phyloP scores from a whole-genome alignment of 495 filamentous ascomycete species.

The Beverwykella pulmonaria region DNA sequence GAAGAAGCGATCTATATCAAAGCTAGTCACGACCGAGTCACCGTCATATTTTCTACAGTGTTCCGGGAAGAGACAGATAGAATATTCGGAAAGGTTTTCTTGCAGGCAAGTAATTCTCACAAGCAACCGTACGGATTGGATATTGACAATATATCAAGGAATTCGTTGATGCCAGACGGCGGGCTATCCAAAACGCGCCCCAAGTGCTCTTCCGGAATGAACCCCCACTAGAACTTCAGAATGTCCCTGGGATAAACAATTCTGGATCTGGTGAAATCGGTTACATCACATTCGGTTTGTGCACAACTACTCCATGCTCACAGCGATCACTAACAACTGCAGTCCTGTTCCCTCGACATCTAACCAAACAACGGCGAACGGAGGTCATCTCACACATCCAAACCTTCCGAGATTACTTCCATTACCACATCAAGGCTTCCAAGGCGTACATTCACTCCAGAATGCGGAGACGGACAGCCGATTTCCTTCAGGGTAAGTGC shows the following conservation, averaged over 20 bases:
- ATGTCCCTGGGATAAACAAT: constrained; percentile 77
- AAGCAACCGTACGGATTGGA: neutral
- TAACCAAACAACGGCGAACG: constrained; percentile 83
- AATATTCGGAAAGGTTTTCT: constrained; percentile 94
- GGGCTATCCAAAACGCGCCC: constrained; percentile 95
- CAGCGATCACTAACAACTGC: neutral
- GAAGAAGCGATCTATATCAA: constrained; percentile 99
- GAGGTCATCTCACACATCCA: constrained; percentile 98
- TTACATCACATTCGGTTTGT: constrained; percentile 94
- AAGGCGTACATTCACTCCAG: constrained; percentile 99
- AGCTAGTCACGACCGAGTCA: constrained; percentile 93
- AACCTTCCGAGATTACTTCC: constrained; percentile 99
- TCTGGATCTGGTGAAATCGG: constrained; percentile 77
- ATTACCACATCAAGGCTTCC: constrained; percentile 99
- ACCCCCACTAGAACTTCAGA: constrained; percentile 86
- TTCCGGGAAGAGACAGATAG: constrained; percentile 97
- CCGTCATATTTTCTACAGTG: constrained; percentile 97
- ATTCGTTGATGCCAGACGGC: constrained; percentile 92
- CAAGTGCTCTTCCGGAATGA: constrained; percentile 98
- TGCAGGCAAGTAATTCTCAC: constrained; percentile 54
- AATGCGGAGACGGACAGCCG: constrained; percentile 94
- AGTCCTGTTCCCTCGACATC: constrained; percentile 96
- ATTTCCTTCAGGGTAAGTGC: constrained; percentile 86
- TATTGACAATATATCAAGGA: constrained; percentile 57
- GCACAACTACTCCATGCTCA: constrained; percentile 32